phyloP scores from a whole-genome alignment of 1,139 yeast genomes.

The Geotrichum aggregatum region DNA sequence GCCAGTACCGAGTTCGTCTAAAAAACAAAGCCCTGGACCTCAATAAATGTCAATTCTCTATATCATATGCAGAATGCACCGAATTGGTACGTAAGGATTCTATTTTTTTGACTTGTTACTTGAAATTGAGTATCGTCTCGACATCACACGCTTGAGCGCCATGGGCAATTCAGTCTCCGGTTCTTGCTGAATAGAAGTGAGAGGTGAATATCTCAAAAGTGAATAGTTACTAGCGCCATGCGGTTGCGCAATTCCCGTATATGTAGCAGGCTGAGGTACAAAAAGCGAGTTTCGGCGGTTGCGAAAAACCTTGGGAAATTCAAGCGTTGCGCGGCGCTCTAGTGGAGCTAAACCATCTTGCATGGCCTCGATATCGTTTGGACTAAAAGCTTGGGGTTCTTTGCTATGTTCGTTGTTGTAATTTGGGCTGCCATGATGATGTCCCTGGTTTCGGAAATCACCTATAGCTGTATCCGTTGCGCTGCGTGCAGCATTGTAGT shows the following conservation, averaged over 20 bases:
- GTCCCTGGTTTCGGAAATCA: no score
- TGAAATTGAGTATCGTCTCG: slow-evolving; percentile 21
- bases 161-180: slow-evolving; percentile 29
- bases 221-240: background rate
- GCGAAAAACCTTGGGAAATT: no score
- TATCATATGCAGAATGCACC: no score
- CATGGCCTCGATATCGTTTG: background rate
- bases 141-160: slow-evolving; percentile 24
- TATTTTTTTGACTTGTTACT: background rate
- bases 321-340: background rate
- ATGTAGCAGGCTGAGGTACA: background rate
- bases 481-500: no score
- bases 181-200: background rate
- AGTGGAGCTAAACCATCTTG: background rate
- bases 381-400: background rate
- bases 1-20: background rate
- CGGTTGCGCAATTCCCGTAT: background rate
- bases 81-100: no score
- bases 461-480: no score
- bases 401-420: no score
- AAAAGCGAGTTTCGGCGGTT: background rate
- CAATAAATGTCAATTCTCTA: background rate
- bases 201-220: no score
- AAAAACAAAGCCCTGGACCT: slow-evolving; percentile 4
- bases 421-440: no score